Conservation (phyloP, 176 grass and related monocot species). For the Oryza glumipatula region DNA sequence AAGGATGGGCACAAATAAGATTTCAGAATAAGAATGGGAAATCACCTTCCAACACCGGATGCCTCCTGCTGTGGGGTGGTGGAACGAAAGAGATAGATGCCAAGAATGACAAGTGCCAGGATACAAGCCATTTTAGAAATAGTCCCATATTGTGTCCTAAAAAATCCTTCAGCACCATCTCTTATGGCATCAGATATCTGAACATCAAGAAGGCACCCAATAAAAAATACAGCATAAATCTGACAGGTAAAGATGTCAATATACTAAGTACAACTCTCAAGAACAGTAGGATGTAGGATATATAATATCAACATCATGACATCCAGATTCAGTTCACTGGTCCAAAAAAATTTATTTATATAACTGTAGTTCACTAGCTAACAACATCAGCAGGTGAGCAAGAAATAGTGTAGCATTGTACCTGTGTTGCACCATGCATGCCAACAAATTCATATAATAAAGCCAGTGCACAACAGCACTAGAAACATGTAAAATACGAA, state of each 20-base stretch:
- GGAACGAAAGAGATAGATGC: conserved; percentile 96
- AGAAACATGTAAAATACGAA: background rate
- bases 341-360: conserved; percentile 29
- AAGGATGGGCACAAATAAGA: background rate
- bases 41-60: conserved; percentile 84
- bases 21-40: conserved; percentile 23
- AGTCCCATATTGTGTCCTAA: conserved; percentile 94
- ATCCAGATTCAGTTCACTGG: background rate
- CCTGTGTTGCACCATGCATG: conserved; percentile 10
- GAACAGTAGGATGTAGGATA: background rate
- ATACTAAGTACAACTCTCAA: conserved; percentile 24
- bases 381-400: background rate
- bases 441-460: conserved; percentile 20
- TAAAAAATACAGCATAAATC: conserved; percentile 10
- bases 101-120: conserved; percentile 89
- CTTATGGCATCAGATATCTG: conserved; percentile 99
- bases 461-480: background rate
- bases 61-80: conserved; percentile 89
- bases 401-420: background rate
- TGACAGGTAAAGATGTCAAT: conserved; percentile 26
- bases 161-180: conserved; percentile 99
- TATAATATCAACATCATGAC: background rate
- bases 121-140: conserved; percentile 97
- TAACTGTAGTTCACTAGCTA: background rate
- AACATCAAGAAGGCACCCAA: conserved; percentile 40